A percentile compares a stretch with the other conserved stretches of the same genome.
phyloP scores from a whole-genome alignment of 2,329 filamentous ascomycete species.

The Talaromyces piceae region DNA sequence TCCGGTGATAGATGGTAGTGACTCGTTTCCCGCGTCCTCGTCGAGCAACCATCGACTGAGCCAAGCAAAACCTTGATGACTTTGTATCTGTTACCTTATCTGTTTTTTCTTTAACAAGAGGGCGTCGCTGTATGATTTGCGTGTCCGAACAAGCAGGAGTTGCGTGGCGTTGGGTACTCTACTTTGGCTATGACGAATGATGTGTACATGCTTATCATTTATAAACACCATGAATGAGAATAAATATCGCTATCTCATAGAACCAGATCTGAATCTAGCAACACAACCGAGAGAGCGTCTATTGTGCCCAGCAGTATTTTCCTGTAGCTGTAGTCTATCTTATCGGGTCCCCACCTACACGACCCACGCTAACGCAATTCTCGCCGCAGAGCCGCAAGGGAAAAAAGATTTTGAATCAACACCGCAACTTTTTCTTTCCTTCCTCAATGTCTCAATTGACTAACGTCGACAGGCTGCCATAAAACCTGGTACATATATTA shows the following conservation, averaged over 20 bases:
- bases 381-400: conserved; percentile 11
- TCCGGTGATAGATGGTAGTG: conserved; percentile 1
- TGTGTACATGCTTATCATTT: neutral
- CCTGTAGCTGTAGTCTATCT: no score
- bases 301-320: no score
- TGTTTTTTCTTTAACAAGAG: neutral
- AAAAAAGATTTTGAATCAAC: conserved; percentile 6
- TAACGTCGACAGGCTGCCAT: conserved; percentile 6
- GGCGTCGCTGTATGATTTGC: conserved; percentile 7
- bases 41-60: neutral
- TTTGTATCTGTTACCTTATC: neutral
- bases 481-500: no score
- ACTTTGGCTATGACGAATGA: neutral
- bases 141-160: conserved; percentile 3
- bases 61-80: neutral
- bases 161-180: conserved; percentile 7
- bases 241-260: neutral
- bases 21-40: conserved; percentile 7
- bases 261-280: no score
- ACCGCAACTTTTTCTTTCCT: no score
- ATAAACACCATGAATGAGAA: neutral
- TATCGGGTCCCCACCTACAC: conserved; percentile 4
- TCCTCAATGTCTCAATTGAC: neutral
- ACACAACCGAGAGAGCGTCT: no score
- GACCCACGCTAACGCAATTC: conserved; percentile 6